A percentile compares a stretch with the other conserved stretches of the same genome.
These are phyloP conservation scores for Globisporangium barbulae DNA, from an alignment of 352 stramenopile species.

Conservation along the genomic window DNA sequence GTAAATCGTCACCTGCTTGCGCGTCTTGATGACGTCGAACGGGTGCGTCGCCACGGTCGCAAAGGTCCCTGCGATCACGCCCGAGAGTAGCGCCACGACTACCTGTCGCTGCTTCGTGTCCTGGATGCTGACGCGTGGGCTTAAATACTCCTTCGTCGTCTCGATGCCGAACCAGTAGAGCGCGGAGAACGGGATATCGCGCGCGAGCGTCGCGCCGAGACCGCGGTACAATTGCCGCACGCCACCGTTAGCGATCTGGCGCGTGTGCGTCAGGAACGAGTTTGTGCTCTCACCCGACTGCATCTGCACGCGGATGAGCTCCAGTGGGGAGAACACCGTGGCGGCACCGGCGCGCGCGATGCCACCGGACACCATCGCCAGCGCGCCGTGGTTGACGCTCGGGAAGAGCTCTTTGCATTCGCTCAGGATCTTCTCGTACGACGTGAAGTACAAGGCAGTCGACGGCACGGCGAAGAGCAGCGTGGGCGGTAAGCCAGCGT, in stretches of 20 bases:
- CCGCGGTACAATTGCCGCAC: conserved; percentile 56
- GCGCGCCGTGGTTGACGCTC: conserved; percentile 28
- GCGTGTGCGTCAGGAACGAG: conserved; percentile 46
- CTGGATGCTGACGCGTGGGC: conserved; percentile 22
- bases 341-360: conserved; percentile 49
- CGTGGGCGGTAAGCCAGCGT: conserved; percentile 84
- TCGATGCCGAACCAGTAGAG: conserved; percentile 94
- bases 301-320: conserved; percentile 87
- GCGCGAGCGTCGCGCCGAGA: conserved; percentile 86
- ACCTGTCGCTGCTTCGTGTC: conserved; percentile 33
- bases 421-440: conserved; percentile 83
- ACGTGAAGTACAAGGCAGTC: conserved; percentile 93
- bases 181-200: conserved; percentile 94
- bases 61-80: conserved; percentile 74
- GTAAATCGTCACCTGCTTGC: conserved; percentile 66
- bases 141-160: conserved; percentile 57
- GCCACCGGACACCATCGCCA: conserved; percentile 51
- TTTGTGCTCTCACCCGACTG: conserved; percentile 57
- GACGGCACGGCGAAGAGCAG: conserved; percentile 91
- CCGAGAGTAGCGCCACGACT: conserved; percentile 78
- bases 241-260: conserved; percentile 36
- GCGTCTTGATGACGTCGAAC: conserved; percentile 96
- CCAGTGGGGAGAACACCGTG: conserved; percentile 79
- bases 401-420: conserved; percentile 36
- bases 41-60: conserved; percentile 91